A percentile compares a stretch with the other conserved stretches of the same genome.
Evolutionary conservation across 2,329 filamentous ascomycete genomes (phyloP).

Genomic region (Phialophora macrospora): DNA sequence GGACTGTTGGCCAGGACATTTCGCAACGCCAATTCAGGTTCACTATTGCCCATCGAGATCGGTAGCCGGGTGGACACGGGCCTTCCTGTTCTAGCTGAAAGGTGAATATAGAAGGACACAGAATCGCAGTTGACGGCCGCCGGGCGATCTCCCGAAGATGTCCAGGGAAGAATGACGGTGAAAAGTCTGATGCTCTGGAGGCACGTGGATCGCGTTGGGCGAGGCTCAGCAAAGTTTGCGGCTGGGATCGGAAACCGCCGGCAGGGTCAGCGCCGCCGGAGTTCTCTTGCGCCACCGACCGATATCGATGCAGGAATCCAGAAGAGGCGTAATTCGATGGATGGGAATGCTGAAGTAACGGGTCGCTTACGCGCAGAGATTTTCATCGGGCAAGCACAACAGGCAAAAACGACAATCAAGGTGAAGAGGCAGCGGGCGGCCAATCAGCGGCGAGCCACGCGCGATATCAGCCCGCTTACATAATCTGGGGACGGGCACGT

Average conservation of each 20-base stretch:
- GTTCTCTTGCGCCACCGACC: background rate
- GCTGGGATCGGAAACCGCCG: conserved; percentile 30
- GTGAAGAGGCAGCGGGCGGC: conserved; percentile 19
- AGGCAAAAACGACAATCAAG: conserved; percentile 18
- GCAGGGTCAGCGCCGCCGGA: conserved; percentile 12
- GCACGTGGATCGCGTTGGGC: conserved; percentile 22
- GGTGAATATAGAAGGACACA: background rate
- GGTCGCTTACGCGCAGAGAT: conserved; percentile 22
- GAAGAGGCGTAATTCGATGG: conserved; percentile 10
- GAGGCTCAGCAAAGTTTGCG: conserved; percentile 32
- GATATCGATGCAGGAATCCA: background rate
- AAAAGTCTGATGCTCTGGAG: conserved; percentile 14
- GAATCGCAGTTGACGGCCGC: background rate
- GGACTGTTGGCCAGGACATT: conserved; percentile 49
- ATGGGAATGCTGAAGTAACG: conserved; percentile 4
- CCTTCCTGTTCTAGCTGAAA: background rate
- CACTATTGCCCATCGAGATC: conserved; percentile 28
- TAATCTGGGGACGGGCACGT: conserved; percentile 26
- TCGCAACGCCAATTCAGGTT: conserved; percentile 28
- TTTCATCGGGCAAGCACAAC: conserved; percentile 11
- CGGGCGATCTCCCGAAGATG: background rate
- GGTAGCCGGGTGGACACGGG: conserved; percentile 2
- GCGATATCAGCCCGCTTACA: conserved; percentile 26
- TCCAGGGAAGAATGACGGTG: background rate
- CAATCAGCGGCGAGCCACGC: conserved; percentile 23